Base-by-base conservation (phyloP, 1,284 basidiomycete species). In the Omphalotus olearius region DNA sequence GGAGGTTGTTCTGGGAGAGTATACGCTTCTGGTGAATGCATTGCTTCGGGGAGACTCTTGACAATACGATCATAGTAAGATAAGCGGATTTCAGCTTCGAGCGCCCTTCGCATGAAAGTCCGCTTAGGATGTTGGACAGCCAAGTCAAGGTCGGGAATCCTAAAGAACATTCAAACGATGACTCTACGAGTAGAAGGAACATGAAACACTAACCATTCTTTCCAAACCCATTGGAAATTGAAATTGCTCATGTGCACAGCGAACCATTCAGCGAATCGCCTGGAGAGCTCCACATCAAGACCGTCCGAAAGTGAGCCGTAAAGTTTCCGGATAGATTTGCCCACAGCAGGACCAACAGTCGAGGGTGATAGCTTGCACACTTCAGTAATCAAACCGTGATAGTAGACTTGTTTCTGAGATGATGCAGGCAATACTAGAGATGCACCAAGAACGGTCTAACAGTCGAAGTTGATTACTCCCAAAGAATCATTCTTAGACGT, bases 171-270 rank as follows among this genome's bases (percentile, higher is more conserved):
- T 20, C 6, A 20, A 18, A 4, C 2, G 13, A 10, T 10, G 13
- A 9, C 9, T 9, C 30, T 9, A 33, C 30, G n/a, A n/a, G n/a
- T n/a, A n/a, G n/a, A n/a, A 33, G 13, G 2, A 2, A 33, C 7
- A 33, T 13, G 16, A 33, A 39, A 30, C 5, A 69, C 83, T 41
- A 56, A 94, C 96, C 97, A 99, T 78, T 99, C 97, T 63, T 93
- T 94, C 97, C 97, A 99, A n/a, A 95, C 93, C 97, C 97, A 99
- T 61, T 88, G 85, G 72, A 98, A 99, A 17, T 88, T 89, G 69
- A 99, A 99, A 71, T 99, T 99, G 61, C 91, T 94, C 80, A 99
- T 88, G 62, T 99, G 97, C 1, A 91, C 79, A 4, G 92, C 83
- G 62, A 98, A 98, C 97, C 97, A 99, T 59, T 97, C 93, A 0